Conservation (phyloP, 2,329 filamentous ascomycete genomes). For the Alternaria triticimaculans region DNA sequence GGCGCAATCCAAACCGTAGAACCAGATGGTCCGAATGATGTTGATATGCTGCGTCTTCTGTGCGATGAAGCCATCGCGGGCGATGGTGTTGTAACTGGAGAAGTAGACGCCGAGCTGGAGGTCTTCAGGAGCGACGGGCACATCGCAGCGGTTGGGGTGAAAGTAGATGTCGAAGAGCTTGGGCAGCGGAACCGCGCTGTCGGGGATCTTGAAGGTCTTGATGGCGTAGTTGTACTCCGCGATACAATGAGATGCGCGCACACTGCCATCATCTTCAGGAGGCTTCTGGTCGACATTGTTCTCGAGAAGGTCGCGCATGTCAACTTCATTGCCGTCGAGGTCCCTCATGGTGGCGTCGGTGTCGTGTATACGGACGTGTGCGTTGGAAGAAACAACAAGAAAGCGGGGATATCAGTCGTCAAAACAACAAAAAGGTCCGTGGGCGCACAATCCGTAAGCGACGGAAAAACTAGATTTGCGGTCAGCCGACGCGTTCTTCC, state of each 20-base stretch:
- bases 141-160: too few species aligned
- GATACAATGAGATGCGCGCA: too few species aligned
- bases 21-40: background rate
- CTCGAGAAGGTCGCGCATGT: too few species aligned
- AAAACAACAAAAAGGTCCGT: background rate
- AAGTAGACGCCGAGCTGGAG: background rate
- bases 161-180: background rate
- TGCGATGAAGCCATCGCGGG: background rate
- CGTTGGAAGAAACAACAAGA: rapidly evolving
- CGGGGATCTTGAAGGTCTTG: background rate
- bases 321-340: too few species aligned
- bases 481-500: background rate
- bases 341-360: too few species aligned
- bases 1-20: background rate
- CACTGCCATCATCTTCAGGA: too few species aligned
- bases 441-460: background rate
- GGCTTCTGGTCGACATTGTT: too few species aligned
- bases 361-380: background rate
- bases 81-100: background rate
- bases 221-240: background rate
- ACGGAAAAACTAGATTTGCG: background rate
- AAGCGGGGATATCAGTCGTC: background rate
- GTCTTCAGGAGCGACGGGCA: background rate
- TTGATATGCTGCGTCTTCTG: background rate
- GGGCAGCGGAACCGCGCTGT: too few species aligned